A percentile compares a stretch with the other conserved stretches of the same genome.
Evolutionary conservation across 805 yeast species (phyloP).

Genomic region (Blastobotrys mokoenaii): DNA sequence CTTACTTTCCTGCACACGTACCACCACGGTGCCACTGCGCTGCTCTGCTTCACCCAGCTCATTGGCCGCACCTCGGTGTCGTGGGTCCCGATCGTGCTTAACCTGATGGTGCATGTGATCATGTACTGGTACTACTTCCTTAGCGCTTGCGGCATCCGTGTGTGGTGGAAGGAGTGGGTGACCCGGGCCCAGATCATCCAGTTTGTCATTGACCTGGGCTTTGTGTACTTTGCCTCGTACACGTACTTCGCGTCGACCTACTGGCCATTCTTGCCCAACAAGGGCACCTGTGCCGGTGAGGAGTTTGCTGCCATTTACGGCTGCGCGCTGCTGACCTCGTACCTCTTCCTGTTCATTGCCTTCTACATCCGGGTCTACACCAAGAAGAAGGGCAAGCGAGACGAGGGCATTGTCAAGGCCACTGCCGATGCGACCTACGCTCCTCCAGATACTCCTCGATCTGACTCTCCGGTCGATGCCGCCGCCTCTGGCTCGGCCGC

Average conservation of each 20-base stretch:
- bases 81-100: slow-evolving; percentile 89
- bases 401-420: neutral
- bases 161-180: slow-evolving; percentile 99
- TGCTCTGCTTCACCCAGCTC: slow-evolving; percentile 87
- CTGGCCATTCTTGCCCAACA: slow-evolving; percentile 60
- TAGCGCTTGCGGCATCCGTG: slow-evolving; percentile 85
- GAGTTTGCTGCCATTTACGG: slow-evolving; percentile 92
- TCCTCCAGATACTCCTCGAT: neutral
- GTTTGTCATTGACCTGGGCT: slow-evolving; percentile 78
- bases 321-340: slow-evolving; percentile 77
- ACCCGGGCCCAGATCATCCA: slow-evolving; percentile 93
- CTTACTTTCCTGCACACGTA: slow-evolving; percentile 89
- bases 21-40: slow-evolving; percentile 97
- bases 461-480: neutral
- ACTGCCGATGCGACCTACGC: neutral
- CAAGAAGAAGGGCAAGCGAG: slow-evolving; percentile 1
- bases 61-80: slow-evolving; percentile 84
- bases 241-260: slow-evolving; percentile 75
- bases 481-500: neutral
- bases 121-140: slow-evolving; percentile 98
- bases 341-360: slow-evolving; percentile 81
- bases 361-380: slow-evolving; percentile 84
- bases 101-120: slow-evolving; percentile 86
- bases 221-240: slow-evolving; percentile 91
- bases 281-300: slow-evolving; percentile 84